These are phyloP conservation scores for Paspalum notatum DNA, from an alignment of 176 grass and related monocot genomes.

Conservation along the genomic window DNA sequence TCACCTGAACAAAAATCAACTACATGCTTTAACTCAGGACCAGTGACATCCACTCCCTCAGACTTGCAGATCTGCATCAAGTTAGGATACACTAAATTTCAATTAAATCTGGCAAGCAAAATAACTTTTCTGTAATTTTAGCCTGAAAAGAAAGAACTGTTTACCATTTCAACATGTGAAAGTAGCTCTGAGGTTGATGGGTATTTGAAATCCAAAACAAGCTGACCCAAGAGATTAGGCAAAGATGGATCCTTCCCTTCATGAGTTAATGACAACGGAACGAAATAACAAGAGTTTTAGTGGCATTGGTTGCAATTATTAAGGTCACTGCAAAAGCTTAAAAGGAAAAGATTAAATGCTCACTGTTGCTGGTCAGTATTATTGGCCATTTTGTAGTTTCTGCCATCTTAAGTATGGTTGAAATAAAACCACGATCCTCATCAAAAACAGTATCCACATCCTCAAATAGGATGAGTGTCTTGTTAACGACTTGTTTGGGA, in stretches of 20 bases:
- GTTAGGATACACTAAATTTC: conserved; percentile 33
- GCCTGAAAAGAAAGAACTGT: background rate
- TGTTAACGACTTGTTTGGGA: conserved; percentile 66
- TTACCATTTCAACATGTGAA: conserved; percentile 72
- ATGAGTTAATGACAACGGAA: conserved; percentile 33
- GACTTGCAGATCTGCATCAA: conserved; percentile 79
- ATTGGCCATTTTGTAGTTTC: conserved; percentile 90
- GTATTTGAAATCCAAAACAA: conserved; percentile 78
- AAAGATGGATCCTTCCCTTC: conserved; percentile 82
- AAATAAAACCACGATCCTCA: conserved; percentile 90
- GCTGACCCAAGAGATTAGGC: conserved; percentile 67
- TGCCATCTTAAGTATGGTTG: conserved; percentile 77
- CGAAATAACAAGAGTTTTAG: conserved; percentile 35
- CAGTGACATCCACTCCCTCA: conserved; percentile 61
- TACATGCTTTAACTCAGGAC: conserved; percentile 58
- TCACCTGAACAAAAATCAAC: conserved; percentile 71
- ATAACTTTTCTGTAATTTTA: conserved; percentile 11
- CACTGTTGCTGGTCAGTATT: conserved; percentile 97
- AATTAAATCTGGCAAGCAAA: conserved; percentile 18
- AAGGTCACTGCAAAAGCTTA: conserved; percentile 13
- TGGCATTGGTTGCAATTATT: conserved; percentile 25
- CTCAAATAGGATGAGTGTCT: conserved; percentile 90
- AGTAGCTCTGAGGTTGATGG: conserved; percentile 82
- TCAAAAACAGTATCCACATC: conserved; percentile 96
- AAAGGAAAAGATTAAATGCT: conserved; percentile 42